Conservation (phyloP, 1,284 basidiomycete species). For the Stereum hirsutum region DNA sequence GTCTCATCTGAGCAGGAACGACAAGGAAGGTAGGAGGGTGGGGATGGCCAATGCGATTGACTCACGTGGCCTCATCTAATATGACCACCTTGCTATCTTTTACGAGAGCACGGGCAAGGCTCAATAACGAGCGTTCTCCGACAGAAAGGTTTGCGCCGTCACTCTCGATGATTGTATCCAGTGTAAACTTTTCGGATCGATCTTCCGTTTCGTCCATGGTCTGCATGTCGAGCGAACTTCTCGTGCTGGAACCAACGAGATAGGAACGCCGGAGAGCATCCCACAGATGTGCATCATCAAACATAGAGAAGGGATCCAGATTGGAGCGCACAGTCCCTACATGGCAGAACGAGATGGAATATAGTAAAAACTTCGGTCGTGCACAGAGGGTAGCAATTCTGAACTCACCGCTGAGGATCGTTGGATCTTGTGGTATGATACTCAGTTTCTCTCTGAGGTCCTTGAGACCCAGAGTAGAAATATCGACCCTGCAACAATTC, state of each 20-base stretch:
- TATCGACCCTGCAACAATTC: slow-evolving; percentile 35
- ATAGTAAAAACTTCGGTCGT: too few species aligned
- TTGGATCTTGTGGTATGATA: slow-evolving; percentile 91
- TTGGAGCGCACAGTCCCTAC: slow-evolving; percentile 76
- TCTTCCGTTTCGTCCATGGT: slow-evolving; percentile 16
- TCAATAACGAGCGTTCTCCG: slow-evolving; percentile 69
- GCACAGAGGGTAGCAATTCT: slow-evolving; percentile 7
- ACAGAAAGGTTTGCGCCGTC: slow-evolving; percentile 70
- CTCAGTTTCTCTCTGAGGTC: slow-evolving; percentile 61
- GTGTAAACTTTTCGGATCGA: slow-evolving; percentile 43
- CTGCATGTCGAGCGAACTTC: slow-evolving; percentile 14
- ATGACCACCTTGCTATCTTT: slow-evolving; percentile 72
- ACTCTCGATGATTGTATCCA: slow-evolving; percentile 77
- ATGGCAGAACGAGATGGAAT: too few species aligned
- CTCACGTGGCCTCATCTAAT: slow-evolving; percentile 64
- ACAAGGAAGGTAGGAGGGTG: too few species aligned
- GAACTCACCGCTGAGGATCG: too few species aligned
- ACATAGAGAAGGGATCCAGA: slow-evolving; percentile 70
- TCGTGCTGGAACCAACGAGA: slow-evolving; percentile 50
- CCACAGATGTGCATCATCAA: slow-evolving; percentile 73
- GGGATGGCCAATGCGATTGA: too few species aligned
- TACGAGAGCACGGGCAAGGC: slow-evolving; percentile 74
- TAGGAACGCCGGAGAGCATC: slow-evolving; percentile 77
- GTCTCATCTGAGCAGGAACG: neutral
- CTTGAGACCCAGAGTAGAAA: slow-evolving; percentile 55